Percentiles rank a stretch among this genome's conserved stretches.
Conservation (phyloP, 257 asterid genomes). For the Gentiana straminea region DNA sequence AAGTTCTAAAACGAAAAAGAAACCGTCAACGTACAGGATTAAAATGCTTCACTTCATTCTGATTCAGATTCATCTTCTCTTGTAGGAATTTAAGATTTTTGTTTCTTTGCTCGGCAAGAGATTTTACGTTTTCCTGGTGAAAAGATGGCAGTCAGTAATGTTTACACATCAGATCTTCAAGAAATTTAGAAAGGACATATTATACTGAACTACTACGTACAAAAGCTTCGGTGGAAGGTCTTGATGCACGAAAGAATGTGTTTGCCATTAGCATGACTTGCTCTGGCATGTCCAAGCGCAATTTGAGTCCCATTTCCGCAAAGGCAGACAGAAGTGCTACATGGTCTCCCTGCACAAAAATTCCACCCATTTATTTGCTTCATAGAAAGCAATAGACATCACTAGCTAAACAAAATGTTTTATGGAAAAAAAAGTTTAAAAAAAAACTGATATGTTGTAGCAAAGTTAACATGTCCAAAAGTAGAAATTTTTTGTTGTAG, state of each 20-base stretch:
- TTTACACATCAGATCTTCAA: not conserved
- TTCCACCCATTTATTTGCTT: not conserved
- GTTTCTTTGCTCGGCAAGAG: slow-evolving; percentile 66
- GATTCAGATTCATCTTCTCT: slow-evolving; percentile 77
- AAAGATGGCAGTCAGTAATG: slow-evolving; percentile 22
- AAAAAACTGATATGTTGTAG: too few relatives aligned
- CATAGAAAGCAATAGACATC: too few relatives aligned
- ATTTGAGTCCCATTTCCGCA: slow-evolving; percentile 87
- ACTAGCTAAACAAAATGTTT: too few relatives aligned
- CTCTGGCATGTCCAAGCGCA: slow-evolving; percentile 91
- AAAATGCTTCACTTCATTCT: slow-evolving; percentile 82
- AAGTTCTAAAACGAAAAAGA: slow-evolving; percentile 5
- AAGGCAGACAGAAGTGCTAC: slow-evolving; percentile 91
- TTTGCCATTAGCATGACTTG: slow-evolving; percentile 87
- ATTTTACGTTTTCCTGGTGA: slow-evolving; percentile 62
- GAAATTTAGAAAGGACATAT: too few relatives aligned
- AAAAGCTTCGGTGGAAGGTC: slow-evolving; percentile 75
- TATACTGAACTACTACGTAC: slow-evolving; percentile 33
- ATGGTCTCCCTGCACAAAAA: slow-evolving; percentile 76
- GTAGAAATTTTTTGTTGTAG: too few relatives aligned
- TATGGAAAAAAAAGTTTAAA: too few relatives aligned
- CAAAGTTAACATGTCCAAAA: too few relatives aligned
- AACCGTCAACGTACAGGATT: slow-evolving; percentile 68
- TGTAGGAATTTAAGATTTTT: slow-evolving; percentile 64
- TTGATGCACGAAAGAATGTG: slow-evolving; percentile 77